Base-by-base conservation (phyloP, 495 filamentous ascomycete genomes). In the Bathelium albidoporum region DNA sequence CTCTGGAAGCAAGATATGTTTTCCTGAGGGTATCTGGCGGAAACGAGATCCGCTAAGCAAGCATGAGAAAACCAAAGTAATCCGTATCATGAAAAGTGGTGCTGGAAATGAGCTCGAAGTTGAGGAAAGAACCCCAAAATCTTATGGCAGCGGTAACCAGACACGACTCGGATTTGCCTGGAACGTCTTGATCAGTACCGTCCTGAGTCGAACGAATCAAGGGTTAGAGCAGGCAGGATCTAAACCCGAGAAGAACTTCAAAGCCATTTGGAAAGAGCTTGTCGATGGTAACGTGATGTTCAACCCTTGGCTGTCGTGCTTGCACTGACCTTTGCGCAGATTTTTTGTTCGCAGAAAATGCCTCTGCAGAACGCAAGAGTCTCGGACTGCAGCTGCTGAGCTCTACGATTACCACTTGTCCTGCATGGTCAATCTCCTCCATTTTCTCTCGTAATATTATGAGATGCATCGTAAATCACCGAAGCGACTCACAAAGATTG, bases 321-420 rank as follows among this genome's bases (percentile, higher is more conserved):
- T 14, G 1, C 18, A 24, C n/a, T 32, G 28, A 41, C 36, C 5
- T 22, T 28, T n/a, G 20, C 16, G 10, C 70, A 91, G 90, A 91
- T 69, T 85, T 86, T 32, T 77, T 97, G 9, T 96, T 97, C 70
- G 85, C 88, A 29, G 80, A 87, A 59, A 82, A 82, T 20, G 85
- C 91, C 12, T 96, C 92, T 0, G 83, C 89, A 26, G 89, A 91
- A 71, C 87, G 92, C 53, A 97, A 97, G 73, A 89, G 88, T 70
- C 89, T 88, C 76, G 94, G 95, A 2, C 91, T 98, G 72, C 82
- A 89, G 59, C 83, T 98, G 24, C 89, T 97, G 65, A 80, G 84
- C 63, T 88, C 88, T 63, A 77, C 90, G 31, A 72, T 96, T 22
- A 78, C 82, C 44, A 74, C 76, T 44, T 75, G 75, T 45, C 74